Evolutionary conservation across 148 eudicot species (phyloP), one percentile per base, ranked within the genome.

Genomic region (Fagopyrum homotropicum): DNA sequence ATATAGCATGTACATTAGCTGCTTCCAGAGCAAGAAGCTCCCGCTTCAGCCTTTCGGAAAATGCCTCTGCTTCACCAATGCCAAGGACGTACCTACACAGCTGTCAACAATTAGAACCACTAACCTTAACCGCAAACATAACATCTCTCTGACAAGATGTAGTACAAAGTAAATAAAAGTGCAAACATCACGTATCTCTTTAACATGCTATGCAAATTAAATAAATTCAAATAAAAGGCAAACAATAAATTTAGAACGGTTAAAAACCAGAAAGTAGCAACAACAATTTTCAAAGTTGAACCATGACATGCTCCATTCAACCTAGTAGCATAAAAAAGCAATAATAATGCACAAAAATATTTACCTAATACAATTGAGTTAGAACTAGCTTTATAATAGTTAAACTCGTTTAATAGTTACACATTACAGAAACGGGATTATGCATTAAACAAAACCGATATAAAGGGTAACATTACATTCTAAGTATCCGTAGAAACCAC

Each of bases 21-120:
- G 98, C 98, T 92, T 95, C 98, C 76, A 95, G 79, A 79, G 98
- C 98, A 82, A 92, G 98, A 80, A 92, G 89, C 80, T 95, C 98
- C 72, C 98, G 90, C 82, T 92, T 95, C 69, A 95, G 61, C 84
- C 98, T 86, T 87, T 95, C 97, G 76, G 97, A 95, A 82, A 95
- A 95, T 50, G 96, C 97, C 87, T 90, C 98, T 56, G 98, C 97
- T 88, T 95, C 97, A 45, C 98, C 98, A 79, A 95, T 92, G 75
- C 93, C 98, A 96, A 95, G 89, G 68, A 95, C 97, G 82, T 92
- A 95, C 48, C 98, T 95, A 91, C 81, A 78, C 59, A 68, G 8
- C 73, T 76, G 69, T 44, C 45, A 80, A 78, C 50, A 69, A 77
- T 73, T 74, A 77, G 48, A 71, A 75, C 70, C 26, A 69, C 26